These are phyloP conservation scores for Physcomitrellopsis africana DNA, from an alignment of 225 moss, liverwort and hornwort genomes.

Conservation along the genomic window DNA sequence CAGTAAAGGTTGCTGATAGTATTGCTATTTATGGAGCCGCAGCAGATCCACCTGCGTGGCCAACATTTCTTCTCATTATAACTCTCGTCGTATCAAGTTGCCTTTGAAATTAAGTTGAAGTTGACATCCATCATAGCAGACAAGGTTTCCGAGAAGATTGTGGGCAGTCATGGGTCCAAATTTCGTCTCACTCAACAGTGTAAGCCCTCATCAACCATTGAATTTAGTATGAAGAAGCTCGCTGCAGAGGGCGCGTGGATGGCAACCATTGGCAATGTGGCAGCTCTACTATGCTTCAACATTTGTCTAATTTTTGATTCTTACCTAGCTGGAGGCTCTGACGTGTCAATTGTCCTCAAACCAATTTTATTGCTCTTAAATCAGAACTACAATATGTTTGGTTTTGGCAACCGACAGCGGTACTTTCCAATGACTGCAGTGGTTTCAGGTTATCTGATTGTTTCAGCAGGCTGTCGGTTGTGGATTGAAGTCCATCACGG, in stretches of 20 bases:
- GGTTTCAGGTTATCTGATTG: slow-evolving; percentile 69
- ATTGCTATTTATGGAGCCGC: slow-evolving; percentile 76
- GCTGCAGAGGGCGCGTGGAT: slow-evolving; percentile 96
- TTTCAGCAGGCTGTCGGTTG: slow-evolving; percentile 72
- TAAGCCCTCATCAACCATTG: slow-evolving; percentile 70
- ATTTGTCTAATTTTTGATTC: slow-evolving; percentile 82
- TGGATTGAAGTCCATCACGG: slow-evolving; percentile 98
- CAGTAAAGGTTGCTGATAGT: slow-evolving; percentile 62
- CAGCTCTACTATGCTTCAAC: slow-evolving; percentile 76
- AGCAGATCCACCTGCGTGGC: slow-evolving; percentile 73
- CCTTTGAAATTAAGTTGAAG: slow-evolving; percentile 86
- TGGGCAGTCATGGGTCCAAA: slow-evolving; percentile 59
- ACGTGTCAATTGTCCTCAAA: slow-evolving; percentile 74
- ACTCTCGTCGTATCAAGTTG: slow-evolving; percentile 73
- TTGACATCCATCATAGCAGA: slow-evolving; percentile 80
- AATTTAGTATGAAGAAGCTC: slow-evolving; percentile 85
- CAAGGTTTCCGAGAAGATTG: slow-evolving; percentile 61
- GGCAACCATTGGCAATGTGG: slow-evolving; percentile 86
- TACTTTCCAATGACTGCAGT: slow-evolving; percentile 85
- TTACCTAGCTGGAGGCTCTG: slow-evolving; percentile 89
- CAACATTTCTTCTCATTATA: slow-evolving; percentile 89
- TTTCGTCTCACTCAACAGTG: slow-evolving; percentile 75
- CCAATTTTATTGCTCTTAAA: slow-evolving; percentile 89
- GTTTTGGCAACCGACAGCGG: slow-evolving; percentile 90
- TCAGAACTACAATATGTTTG: slow-evolving; percentile 80